Percentiles rank a stretch among this genome's conserved stretches.
phyloP scores from a whole-genome alignment of 2,329 filamentous ascomycete species.

The Fusarium sp. region DNA sequence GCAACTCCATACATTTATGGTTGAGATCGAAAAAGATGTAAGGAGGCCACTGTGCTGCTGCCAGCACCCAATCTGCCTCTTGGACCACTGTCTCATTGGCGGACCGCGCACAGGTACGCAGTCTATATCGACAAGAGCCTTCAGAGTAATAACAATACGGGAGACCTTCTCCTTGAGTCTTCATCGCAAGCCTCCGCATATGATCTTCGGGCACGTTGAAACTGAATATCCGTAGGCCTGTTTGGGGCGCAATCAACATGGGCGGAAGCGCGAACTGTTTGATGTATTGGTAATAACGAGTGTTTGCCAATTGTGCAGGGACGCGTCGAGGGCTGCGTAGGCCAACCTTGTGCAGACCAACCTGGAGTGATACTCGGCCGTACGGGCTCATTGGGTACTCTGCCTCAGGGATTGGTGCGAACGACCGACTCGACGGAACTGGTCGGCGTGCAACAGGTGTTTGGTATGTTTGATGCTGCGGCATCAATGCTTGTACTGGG shows the following conservation, averaged over 20 bases:
- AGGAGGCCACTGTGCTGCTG: constrained; percentile 78
- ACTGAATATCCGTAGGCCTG: constrained; percentile 55
- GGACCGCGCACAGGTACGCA: constrained; percentile 70
- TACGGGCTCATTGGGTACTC: constrained; percentile 58
- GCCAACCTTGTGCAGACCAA: constrained; percentile 61
- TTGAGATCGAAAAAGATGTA: constrained; percentile 79
- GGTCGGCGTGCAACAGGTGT: constrained; percentile 1
- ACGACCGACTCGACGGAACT: not conserved
- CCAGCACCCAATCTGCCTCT: constrained; percentile 71
- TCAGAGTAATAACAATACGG: constrained; percentile 57
- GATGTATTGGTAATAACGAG: constrained; percentile 69
- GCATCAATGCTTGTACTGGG: not conserved
- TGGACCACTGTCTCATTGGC: constrained; percentile 35
- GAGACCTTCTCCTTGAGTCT: constrained; percentile 47
- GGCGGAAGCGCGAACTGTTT: constrained; percentile 64
- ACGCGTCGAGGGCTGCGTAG: constrained; percentile 62
- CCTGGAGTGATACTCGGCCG: constrained; percentile 56
- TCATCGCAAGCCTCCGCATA: constrained; percentile 51
- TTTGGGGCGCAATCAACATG: constrained; percentile 50
- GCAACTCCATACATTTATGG: constrained; percentile 64
- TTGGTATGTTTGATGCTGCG: constrained; percentile 8
- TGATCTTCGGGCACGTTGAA: constrained; percentile 60
- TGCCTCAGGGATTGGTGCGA: constrained; percentile 32
- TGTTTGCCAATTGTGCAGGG: constrained; percentile 39
- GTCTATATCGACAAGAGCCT: constrained; percentile 72